These are phyloP conservation scores for Vaucheria bursata DNA, from an alignment of 352 stramenopile species.

Conservation along the genomic window DNA sequence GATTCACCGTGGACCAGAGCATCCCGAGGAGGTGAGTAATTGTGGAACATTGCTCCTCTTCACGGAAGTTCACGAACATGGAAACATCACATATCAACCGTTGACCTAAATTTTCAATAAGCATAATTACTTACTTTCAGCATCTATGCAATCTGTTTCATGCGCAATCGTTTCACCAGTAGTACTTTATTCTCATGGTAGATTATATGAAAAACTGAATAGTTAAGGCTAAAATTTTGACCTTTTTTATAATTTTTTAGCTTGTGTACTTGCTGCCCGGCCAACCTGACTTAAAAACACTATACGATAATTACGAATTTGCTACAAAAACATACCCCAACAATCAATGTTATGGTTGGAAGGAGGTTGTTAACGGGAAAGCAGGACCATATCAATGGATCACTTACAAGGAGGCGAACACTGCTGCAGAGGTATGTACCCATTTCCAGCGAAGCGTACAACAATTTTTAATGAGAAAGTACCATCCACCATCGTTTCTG, in stretches of 20 bases:
- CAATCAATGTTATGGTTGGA: conserved; percentile 1
- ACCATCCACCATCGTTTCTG: no score
- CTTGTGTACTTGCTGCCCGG: conserved; percentile 2
- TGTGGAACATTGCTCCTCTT: no score
- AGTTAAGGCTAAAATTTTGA: no score
- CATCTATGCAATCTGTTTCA: neutral
- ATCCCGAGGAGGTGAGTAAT: conserved; percentile 1
- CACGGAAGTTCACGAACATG: no score
- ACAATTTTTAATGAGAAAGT: no score
- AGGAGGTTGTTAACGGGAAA: neutral
- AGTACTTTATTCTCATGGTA: neutral
- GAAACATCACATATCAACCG: no score
- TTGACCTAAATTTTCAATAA: no score
- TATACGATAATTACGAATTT: conserved; percentile 16
- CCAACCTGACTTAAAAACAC: neutral
- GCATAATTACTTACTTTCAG: no score
- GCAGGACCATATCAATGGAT: conserved; percentile 15
- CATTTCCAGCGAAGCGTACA: no score
- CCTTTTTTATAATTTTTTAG: neutral
- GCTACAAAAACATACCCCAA: neutral
- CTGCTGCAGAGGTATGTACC: neutral
- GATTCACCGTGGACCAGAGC: conserved; percentile 1
- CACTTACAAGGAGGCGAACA: conserved; percentile 17
- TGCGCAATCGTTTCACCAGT: neutral
- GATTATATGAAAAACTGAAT: no score